Evolutionary conservation across 1,284 basidiomycete genomes (phyloP).

Genomic region (Fomitopsis pinicola): DNA sequence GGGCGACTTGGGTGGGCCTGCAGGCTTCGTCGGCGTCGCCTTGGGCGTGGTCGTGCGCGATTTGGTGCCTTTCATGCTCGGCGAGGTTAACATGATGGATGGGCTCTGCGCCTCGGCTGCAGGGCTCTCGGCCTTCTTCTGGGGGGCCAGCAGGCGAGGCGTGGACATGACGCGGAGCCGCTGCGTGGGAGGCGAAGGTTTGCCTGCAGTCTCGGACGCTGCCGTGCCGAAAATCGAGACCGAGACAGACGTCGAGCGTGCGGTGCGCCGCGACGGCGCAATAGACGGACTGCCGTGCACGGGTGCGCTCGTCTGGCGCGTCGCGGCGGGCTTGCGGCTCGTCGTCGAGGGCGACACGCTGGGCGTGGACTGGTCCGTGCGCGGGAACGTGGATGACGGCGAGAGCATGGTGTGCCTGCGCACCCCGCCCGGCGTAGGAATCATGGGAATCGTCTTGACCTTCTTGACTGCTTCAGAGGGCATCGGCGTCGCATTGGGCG

Average conservation of each 20-base stretch:
- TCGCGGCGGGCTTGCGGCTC: conserved; percentile 16
- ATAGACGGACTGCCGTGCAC: conserved; percentile 17
- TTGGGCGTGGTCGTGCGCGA: conserved; percentile 13
- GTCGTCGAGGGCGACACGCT: conserved; percentile 13
- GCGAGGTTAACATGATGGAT: conserved; percentile 11
- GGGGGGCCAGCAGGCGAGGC: conserved; percentile 12
- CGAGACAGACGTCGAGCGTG: conserved; percentile 26
- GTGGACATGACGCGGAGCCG: conserved; percentile 30
- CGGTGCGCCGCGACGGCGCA: conserved; percentile 18
- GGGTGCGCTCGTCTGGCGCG: conserved; percentile 21
- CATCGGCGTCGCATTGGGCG: conserved; percentile 29
- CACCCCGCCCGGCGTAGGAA: conserved; percentile 16
- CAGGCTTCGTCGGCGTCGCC: conserved; percentile 15
- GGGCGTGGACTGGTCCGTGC: conserved; percentile 20
- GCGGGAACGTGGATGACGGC: conserved; percentile 24
- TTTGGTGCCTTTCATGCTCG: conserved; percentile 4
- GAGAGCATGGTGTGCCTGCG: conserved; percentile 21
- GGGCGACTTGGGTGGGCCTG: conserved; percentile 12
- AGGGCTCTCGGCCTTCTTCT: conserved; percentile 16
- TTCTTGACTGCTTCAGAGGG: conserved; percentile 20
- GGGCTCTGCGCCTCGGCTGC: conserved; percentile 10
- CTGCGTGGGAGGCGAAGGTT: conserved; percentile 32
- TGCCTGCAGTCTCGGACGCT: conserved; percentile 21
- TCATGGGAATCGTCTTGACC: conserved; percentile 7
- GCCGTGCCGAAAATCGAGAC: conserved; percentile 23